Evolutionary conservation across 2,329 filamentous ascomycete species (phyloP), one percentile per base, ranked within the genome.

Genomic region (Aspergillus ruber): DNA sequence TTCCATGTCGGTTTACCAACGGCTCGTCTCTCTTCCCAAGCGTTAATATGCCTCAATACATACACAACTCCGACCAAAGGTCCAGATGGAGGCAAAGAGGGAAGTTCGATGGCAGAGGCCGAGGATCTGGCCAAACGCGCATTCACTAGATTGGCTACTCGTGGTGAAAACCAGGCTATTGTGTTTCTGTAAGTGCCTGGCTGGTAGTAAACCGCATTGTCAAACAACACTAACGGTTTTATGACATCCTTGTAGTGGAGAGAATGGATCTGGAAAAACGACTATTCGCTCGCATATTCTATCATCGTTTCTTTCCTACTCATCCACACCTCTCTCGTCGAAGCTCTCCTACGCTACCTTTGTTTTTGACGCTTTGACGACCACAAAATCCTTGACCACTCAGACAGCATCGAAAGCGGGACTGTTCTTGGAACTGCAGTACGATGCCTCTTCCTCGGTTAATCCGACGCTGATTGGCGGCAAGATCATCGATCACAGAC

Each of bases 321-420:
- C 90, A 2, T 90, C 89, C 0, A 97, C 93, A 10, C 93, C 93
- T 0, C 75, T 98, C 3, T 97, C 91, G 1, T 88, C 85, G 56
- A 98, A 96, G 69, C 78, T 96, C 17, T 96, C 91, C 2, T 85
- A 94, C 43, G 91, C 91, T 18, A 86, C 91, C 39, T 98, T 96
- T 66, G 82, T 97, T 50, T 98, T 98, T 66, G 93, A 98, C 65
- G 87, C 89, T 2, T 79, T 98, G 50, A 98, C 93, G 4, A 97
- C 93, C 1, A 98, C 93, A 21, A 98, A 98, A 73, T 95, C 91
- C 1, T 84, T 90, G 29, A 97, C 91, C 1, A 97, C 91, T 0
- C 90, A 90, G 1, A 95, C 89, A 2, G 93, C 93, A 23, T 97
- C 91, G 44, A 97, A 97, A 69, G 86, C 93, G 9, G 93, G 93